These are phyloP conservation scores for Trichoderma polysporum DNA, from an alignment of 2,329 filamentous ascomycete species.

Conservation along the genomic window DNA sequence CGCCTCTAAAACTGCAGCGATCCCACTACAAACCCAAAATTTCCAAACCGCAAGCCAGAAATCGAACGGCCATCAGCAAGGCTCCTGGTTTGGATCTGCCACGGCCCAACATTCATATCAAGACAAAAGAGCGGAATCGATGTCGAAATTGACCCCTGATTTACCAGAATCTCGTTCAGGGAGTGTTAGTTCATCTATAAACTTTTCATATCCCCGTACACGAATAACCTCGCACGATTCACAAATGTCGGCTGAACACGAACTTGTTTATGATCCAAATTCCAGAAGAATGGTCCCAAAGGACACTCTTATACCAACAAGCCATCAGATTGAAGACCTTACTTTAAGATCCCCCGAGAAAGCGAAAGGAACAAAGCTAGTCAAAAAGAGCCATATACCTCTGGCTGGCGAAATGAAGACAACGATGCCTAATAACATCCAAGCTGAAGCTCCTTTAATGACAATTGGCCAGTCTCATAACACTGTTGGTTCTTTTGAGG, in stretches of 20 bases:
- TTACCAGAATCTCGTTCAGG: slow-evolving; percentile 40
- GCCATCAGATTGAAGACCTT: neutral
- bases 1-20: slow-evolving; percentile 26
- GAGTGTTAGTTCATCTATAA: slow-evolving; percentile 54
- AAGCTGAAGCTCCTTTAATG: neutral
- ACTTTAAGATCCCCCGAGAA: slow-evolving; percentile 17
- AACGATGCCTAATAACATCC: neutral
- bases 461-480: neutral
- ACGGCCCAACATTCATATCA: slow-evolving; percentile 42
- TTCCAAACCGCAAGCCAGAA: slow-evolving; percentile 56
- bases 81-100: slow-evolving; percentile 52
- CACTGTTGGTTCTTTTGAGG: neutral
- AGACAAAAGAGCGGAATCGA: slow-evolving; percentile 45
- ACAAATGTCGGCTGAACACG: slow-evolving; percentile 36
- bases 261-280: slow-evolving; percentile 64
- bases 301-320: slow-evolving; percentile 39
- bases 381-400: neutral
- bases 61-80: slow-evolving; percentile 40
- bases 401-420: neutral
- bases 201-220: slow-evolving; percentile 58
- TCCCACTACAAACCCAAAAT: slow-evolving; percentile 48
- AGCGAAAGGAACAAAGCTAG: neutral
- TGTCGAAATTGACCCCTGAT: slow-evolving; percentile 33
- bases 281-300: slow-evolving; percentile 61
- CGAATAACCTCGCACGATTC: slow-evolving; percentile 40